Percentiles rank a stretch among this genome's conserved stretches.
Evolutionary conservation across 331 rosid genomes (phyloP).

Genomic region (Dryas integrifolia): DNA sequence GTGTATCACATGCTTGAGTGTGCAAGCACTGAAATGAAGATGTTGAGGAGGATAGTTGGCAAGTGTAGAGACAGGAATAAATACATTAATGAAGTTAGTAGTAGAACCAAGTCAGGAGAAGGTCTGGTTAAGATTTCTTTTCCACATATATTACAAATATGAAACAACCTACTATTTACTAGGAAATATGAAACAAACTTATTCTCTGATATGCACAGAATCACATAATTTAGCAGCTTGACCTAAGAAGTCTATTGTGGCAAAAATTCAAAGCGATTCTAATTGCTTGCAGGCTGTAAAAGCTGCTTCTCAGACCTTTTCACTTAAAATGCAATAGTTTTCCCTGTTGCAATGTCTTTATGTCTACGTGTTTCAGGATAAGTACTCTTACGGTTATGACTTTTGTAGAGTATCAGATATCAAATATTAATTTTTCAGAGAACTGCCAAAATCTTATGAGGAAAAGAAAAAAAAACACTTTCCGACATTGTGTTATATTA

Average conservation of each 20-base stretch:
- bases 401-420: background rate
- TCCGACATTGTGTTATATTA: background rate
- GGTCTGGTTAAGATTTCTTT: no score
- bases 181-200: no score
- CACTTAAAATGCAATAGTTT: background rate
- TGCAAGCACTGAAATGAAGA: background rate
- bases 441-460: background rate
- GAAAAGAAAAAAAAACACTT: background rate
- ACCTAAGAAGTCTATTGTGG: no score
- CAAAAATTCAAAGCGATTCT: no score
- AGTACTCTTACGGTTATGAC: background rate
- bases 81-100: background rate
- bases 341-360: background rate
- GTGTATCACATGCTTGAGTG: background rate
- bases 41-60: background rate
- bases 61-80: background rate
- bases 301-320: background rate
- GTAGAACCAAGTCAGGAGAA: no score
- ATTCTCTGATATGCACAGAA: no score
- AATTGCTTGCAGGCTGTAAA: no score
- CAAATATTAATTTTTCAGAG: background rate
- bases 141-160: no score
- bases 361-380: background rate
- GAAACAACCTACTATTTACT: no score
- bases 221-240: no score